Evolutionary conservation across 2,329 filamentous ascomycete genomes (phyloP).

Genomic region (Fusarium praegraminearum): DNA sequence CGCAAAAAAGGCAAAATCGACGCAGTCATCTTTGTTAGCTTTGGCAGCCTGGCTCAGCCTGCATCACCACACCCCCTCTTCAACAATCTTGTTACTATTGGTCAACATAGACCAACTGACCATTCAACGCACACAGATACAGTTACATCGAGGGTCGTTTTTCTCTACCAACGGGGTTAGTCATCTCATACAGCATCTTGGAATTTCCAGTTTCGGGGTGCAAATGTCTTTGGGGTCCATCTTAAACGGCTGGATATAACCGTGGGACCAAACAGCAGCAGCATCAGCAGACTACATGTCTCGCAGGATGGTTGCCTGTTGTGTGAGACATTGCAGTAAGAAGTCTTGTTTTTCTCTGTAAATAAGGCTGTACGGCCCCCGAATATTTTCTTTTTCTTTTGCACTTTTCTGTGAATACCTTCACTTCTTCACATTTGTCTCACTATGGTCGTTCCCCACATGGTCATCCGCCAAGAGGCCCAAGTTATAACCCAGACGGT

Average conservation of each 20-base stretch:
- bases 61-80: constrained; percentile 39
- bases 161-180: neutral
- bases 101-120: constrained; percentile 29
- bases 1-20: constrained; percentile 29
- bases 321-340: constrained; percentile 22
- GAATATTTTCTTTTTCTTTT: constrained; percentile 11
- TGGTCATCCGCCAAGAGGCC: constrained; percentile 43
- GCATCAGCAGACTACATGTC: constrained; percentile 42
- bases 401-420: constrained; percentile 40
- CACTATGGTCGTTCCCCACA: constrained; percentile 29
- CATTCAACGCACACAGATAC: constrained; percentile 25
- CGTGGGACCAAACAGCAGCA: constrained; percentile 6
- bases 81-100: constrained; percentile 26
- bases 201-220: constrained; percentile 23
- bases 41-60: constrained; percentile 40
- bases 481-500: constrained; percentile 55
- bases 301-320: constrained; percentile 38
- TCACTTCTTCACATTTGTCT: constrained; percentile 14
- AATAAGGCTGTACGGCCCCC: constrained; percentile 37
- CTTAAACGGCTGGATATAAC: constrained; percentile 3
- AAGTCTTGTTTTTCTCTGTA: constrained; percentile 18
- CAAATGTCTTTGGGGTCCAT: constrained; percentile 25
- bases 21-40: constrained; percentile 36
- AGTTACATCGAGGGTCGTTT: constrained; percentile 28
- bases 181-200: constrained; percentile 14